Conservation (phyloP, 345 rosid species). For the Arabidopsis suecica region DNA sequence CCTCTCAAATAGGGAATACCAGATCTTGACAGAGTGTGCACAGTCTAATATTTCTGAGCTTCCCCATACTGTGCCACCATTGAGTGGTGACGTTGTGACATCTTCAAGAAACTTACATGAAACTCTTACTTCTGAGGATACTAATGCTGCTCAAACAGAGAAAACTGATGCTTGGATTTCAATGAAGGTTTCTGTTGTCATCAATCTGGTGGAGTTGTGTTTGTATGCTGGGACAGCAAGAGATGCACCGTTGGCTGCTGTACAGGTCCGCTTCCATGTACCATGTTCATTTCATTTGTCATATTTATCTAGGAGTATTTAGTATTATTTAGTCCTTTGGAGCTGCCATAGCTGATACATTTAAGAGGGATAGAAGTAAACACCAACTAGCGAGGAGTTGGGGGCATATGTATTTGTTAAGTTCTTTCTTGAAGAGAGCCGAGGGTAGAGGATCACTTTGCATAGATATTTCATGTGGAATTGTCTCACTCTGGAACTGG, state of each 20-base stretch:
- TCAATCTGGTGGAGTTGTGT: conserved; percentile 78
- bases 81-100: conserved; percentile 52
- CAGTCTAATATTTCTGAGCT: conserved; percentile 82
- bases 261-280: conserved; percentile 59
- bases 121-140: conserved; percentile 52
- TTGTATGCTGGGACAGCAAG: conserved; percentile 73
- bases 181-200: conserved; percentile 69
- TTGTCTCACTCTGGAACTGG: conserved; percentile 12
- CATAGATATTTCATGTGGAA: not conserved
- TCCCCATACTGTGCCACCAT: conserved; percentile 64
- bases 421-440: conserved; percentile 11
- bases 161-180: conserved; percentile 63
- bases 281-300: conserved; percentile 34
- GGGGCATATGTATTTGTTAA: conserved; percentile 32
- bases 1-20: conserved; percentile 83
- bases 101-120: conserved; percentile 55
- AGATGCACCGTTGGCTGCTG: conserved; percentile 78
- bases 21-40: conserved; percentile 89
- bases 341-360: conserved; percentile 22
- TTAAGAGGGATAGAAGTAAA: conserved; percentile 22
- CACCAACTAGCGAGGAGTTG: conserved; percentile 13
- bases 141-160: conserved; percentile 44
- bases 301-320: conserved; percentile 27
- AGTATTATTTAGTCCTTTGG: conserved; percentile 19
- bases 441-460: conserved; percentile 5